These are phyloP conservation scores for Tuber microsphaerosporum DNA, from an alignment of 495 filamentous ascomycete species.

Conservation along the genomic window DNA sequence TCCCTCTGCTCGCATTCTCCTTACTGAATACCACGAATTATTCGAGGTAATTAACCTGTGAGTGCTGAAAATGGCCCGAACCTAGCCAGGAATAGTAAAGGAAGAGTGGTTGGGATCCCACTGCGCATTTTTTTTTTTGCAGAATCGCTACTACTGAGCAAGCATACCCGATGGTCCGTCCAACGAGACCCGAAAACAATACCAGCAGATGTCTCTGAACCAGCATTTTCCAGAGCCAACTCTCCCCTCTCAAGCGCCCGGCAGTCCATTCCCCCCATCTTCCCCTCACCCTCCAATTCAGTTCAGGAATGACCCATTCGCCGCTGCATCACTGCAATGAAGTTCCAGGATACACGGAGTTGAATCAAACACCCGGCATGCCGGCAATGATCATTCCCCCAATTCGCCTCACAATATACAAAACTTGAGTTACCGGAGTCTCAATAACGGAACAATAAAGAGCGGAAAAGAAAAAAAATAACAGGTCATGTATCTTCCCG, in stretches of 20 bases:
- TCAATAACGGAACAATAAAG: neutral
- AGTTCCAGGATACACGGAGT: neutral
- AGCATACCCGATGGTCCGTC: neutral
- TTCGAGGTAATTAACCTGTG: neutral
- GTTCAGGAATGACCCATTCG: neutral
- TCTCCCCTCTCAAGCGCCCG: neutral
- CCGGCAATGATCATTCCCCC: conserved; percentile 3
- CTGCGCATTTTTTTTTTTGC: neutral
- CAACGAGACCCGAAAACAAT: neutral
- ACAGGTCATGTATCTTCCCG: neutral
- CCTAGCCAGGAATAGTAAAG: neutral
- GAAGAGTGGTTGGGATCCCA: neutral
- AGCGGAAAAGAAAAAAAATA: neutral
- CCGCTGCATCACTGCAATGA: neutral
- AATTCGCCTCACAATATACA: neutral
- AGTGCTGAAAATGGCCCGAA: neutral
- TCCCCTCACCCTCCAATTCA: neutral
- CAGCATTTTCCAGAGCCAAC: neutral
- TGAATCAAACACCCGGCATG: conserved; percentile 2
- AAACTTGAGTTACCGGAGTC: neutral
- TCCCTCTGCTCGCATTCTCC: neutral
- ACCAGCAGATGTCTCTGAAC: neutral
- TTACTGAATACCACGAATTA: neutral
- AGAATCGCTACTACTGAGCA: neutral
- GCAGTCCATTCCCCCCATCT: neutral